Percentiles rank a stretch among this genome's conserved stretches.
phyloP scores from a whole-genome alignment of 306 rosid species.

The Trifolium pratense region DNA sequence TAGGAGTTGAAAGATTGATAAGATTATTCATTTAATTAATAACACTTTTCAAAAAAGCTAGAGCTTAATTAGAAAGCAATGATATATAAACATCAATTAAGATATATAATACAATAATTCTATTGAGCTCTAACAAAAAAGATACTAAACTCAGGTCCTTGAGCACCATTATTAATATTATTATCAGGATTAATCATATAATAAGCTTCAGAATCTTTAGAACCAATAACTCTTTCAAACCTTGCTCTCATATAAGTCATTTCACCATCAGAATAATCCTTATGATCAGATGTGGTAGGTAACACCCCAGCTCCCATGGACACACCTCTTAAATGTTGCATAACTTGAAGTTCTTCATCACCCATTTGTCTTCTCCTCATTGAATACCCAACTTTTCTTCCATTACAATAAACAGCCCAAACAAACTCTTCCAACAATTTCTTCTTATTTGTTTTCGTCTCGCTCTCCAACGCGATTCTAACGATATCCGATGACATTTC shows the following conservation, averaged over 20 bases:
- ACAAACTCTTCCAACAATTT: conserved; percentile 81
- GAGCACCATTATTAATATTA: conserved; percentile 46
- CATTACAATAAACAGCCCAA: conserved; percentile 94
- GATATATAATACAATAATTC: not conserved
- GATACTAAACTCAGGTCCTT: conserved; percentile 83
- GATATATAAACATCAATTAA: not conserved
- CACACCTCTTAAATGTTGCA: conserved; percentile 91
- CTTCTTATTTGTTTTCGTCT: conserved; percentile 76
- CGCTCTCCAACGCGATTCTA: conserved; percentile 94
- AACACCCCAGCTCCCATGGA: conserved; percentile 98
- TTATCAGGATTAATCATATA: conserved; percentile 86
- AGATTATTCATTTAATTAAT: not conserved
- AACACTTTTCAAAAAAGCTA: not conserved
- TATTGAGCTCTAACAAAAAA: conserved; percentile 82
- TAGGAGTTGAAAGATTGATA: not conserved
- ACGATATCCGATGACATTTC: conserved; percentile 86
- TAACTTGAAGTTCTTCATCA: conserved; percentile 86
- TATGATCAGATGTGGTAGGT: conserved; percentile 53
- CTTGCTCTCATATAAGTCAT: conserved; percentile 86
- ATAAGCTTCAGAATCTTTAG: conserved; percentile 87
- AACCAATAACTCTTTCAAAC: conserved; percentile 85
- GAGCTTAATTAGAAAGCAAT: not conserved
- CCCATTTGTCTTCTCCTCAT: conserved; percentile 80
- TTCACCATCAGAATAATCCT: conserved; percentile 70
- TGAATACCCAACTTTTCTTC: conserved; percentile 82